phyloP scores from a whole-genome alignment of 768 basidiomycete species.

The Strobilomyces echinocephalus region DNA sequence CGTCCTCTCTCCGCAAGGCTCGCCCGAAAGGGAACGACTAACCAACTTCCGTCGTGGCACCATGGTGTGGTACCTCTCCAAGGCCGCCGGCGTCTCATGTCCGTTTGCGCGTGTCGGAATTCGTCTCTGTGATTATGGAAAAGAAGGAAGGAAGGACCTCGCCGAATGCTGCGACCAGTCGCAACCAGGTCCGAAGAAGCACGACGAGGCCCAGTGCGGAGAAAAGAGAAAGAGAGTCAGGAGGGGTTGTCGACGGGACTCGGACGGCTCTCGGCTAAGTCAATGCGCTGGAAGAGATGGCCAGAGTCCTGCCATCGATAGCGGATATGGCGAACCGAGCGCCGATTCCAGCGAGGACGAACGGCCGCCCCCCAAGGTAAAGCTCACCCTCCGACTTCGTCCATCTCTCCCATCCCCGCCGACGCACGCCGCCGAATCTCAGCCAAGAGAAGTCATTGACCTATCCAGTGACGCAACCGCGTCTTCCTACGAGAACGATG shows the following conservation, averaged over 20 bases:
- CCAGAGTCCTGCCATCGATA: conserved; percentile 24
- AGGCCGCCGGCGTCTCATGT: conserved; percentile 69
- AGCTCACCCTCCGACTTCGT: conserved; percentile 62
- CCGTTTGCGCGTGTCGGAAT: conserved; percentile 75
- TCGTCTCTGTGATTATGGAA: conserved; percentile 61
- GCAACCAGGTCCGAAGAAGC: conserved; percentile 43
- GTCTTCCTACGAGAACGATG: conserved; percentile 38
- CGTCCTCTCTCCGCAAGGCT: not conserved
- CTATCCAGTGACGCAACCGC: conserved; percentile 35
- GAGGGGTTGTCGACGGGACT: conserved; percentile 28
- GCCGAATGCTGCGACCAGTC: conserved; percentile 24
- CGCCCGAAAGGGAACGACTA: conserved; percentile 33
- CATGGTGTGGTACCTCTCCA: conserved; percentile 76
- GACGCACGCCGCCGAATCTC: conserved; percentile 9
- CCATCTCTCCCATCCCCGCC: conserved; percentile 28
- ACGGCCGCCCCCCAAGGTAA: conserved; percentile 55
- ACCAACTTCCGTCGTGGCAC: conserved; percentile 79
- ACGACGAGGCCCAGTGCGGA: conserved; percentile 38
- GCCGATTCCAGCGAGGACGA: conserved; percentile 31
- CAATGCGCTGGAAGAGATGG: conserved; percentile 10
- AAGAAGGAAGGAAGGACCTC: conserved; percentile 38
- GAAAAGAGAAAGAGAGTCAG: conserved; percentile 42
- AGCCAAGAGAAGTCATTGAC: conserved; percentile 34
- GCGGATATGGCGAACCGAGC: conserved; percentile 22
- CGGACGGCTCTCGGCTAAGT: conserved; percentile 12